These are phyloP conservation scores for Pythium plurisporium DNA, from an alignment of 352 stramenopile genomes.

Conservation along the genomic window DNA sequence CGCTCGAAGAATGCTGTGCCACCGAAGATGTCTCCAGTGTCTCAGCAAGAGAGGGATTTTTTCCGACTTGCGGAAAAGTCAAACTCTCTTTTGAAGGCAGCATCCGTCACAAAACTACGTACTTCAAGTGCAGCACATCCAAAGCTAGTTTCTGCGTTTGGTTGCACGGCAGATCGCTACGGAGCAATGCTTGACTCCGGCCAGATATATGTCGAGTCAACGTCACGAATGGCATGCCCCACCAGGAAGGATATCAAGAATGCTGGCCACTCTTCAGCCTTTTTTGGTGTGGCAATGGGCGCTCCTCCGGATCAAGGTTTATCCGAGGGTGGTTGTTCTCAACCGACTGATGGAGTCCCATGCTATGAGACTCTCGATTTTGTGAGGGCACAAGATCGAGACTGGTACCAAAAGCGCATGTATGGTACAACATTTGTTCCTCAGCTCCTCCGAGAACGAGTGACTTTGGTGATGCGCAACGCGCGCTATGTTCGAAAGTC, in stretches of 20 bases:
- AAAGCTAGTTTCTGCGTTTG: constrained; percentile 15
- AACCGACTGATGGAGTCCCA: neutral
- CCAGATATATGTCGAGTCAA: constrained; percentile 9
- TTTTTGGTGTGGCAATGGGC: constrained; percentile 20
- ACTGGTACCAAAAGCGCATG: constrained; percentile 25
- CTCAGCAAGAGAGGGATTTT: constrained; percentile 35
- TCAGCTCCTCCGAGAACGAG: constrained; percentile 15
- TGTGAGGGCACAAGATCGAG: constrained; percentile 14
- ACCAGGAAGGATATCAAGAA: constrained; percentile 23
- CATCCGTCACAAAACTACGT: constrained; percentile 2
- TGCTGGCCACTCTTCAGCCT: constrained; percentile 4
- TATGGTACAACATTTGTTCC: constrained; percentile 28
- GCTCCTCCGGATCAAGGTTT: neutral
- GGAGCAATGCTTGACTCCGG: constrained; percentile 10
- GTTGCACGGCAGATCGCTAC: constrained; percentile 17
- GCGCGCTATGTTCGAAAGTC: constrained; percentile 22
- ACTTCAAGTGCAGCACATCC: constrained; percentile 1
- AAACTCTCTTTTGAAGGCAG: constrained; percentile 49
- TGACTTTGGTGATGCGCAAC: constrained; percentile 23
- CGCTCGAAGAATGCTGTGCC: constrained; percentile 50
- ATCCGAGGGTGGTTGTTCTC: no score
- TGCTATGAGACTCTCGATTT: constrained; percentile 28
- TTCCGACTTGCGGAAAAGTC: constrained; percentile 47
- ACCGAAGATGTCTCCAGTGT: constrained; percentile 21
- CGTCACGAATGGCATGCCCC: constrained; percentile 17